Base-by-base conservation (phyloP, 768 basidiomycete species). In the Hygrophorus pudorinus region DNA sequence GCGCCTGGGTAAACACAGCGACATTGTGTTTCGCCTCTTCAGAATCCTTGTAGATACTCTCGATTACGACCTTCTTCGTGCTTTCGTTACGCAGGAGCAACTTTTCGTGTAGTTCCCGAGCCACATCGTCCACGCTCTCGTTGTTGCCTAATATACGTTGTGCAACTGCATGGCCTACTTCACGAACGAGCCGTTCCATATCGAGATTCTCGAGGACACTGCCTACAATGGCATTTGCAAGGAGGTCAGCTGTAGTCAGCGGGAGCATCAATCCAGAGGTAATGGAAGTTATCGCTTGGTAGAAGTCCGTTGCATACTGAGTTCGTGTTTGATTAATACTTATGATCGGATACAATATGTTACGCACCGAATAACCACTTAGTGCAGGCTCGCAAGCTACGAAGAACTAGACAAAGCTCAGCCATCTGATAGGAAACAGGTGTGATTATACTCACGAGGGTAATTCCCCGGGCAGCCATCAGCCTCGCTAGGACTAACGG, bases 301-400 rank as follows among this genome's bases (percentile, higher is more conserved):
- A 97, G 62, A 94, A 93, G 63, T 97, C 93, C 45, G 84, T 92
- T 9, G 89, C 87, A 64, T 81, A 89, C 86, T 87, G 56, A 38
- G 34, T 37, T 8, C 30, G 16, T 36, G 13, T 17, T 34, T 45
- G 24, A 41, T 21, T 36, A 24, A 43, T 28, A 44, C 18, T 31
- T 40, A 28, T 12, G 13, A 29, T 35, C 33, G 18, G 2, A 16
- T n/a, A 48, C 46, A 47, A 35, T 51, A 24, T 31, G 27, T 45
- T 21, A 59, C 82, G 57, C 54, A 89, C 87, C 46, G 84, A 85
- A 57, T 94, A 94, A 35, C 90, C 89, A 51, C 88, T 91, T 48
- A 94, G 71, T 4, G 90, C 92, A 45, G 94, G 93, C 63, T 98
- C 94, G 65, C 94, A 98, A 21, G 94, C 94, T n/a, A 98, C 94